Evolutionary conservation across 805 yeast genomes (phyloP).

Genomic region (Metschnikowia proteae): DNA sequence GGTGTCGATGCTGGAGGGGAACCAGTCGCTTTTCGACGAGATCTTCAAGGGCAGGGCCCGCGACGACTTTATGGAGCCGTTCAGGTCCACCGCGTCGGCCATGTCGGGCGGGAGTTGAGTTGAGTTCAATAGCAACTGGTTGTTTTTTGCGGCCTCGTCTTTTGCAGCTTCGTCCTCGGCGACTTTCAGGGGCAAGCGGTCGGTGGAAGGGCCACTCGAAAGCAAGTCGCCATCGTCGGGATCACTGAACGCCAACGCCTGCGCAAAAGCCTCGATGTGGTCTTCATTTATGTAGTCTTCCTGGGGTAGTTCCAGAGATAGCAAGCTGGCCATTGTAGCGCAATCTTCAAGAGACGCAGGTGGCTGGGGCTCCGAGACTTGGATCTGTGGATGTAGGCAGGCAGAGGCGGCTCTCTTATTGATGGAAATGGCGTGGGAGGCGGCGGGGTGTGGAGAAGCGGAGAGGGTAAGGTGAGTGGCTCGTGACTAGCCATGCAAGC

Average conservation of each 20-base stretch:
- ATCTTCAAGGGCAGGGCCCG: constrained; percentile 18
- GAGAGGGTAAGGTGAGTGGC: background rate
- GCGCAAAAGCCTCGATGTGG: constrained; percentile 39
- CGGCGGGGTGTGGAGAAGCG: background rate
- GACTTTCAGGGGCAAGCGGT: constrained; percentile 7
- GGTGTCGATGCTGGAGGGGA: constrained; percentile 18
- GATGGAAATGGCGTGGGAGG: no score
- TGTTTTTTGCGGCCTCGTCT: background rate
- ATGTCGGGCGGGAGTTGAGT: background rate
- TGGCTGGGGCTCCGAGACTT: no score
- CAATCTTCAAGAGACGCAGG: background rate
- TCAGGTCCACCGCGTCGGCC: background rate
- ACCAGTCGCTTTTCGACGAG: constrained; percentile 27
- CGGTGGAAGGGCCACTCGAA: constrained; percentile 6
- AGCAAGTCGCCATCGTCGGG: constrained; percentile 17
- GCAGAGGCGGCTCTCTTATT: no score
- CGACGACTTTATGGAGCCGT: background rate
- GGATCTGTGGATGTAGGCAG: no score
- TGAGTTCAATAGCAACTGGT: background rate
- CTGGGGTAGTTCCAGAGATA: background rate
- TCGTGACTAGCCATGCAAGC: background rate
- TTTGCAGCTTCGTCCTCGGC: constrained; percentile 2
- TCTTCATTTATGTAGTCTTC: constrained; percentile 31
- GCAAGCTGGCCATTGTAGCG: constrained; percentile 2
- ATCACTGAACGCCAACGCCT: constrained; percentile 38